Evolutionary conservation across 768 basidiomycete genomes (phyloP), one percentile per base, ranked within the genome.

Genomic region (Polyporus arcularius): DNA sequence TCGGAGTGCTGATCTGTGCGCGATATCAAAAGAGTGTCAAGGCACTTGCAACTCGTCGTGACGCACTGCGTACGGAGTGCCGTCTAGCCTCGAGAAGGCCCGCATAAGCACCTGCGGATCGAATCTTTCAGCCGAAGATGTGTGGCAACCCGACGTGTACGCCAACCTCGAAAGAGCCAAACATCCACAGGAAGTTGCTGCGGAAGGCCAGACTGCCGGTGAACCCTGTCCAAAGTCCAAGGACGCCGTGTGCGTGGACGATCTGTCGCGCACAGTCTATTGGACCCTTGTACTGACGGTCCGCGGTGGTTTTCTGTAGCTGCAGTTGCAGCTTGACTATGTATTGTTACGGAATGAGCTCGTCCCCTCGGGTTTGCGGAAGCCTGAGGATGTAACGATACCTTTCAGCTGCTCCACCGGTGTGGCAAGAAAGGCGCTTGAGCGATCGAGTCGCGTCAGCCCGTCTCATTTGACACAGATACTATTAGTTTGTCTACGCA

Each of bases 141-240:
- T 28, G 51, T n/a, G 15, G 15, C 5, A 12, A 12, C 7, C 11
- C 39, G 15, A 58, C 14, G 31, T 11, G 61, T 3, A 38, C 70
- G 42, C 42, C 21, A 26, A 83, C 85, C 79, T 89, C 87, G 63
- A 88, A 81, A 30, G 83, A 84, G 42, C 88, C 77, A 72, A 92
- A 93, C 85, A 92, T 87, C 82, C 85, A 89, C 61, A 88, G 83
- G 73, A 92, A 92, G 74, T 87, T 88, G 58, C 83, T 82, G 51
- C 92, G 76, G 71, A 88, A 91, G 5, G 85, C 80, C 31, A 92
- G 76, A 63, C 87, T 89, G 2, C 87, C 89, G 0, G 84, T 83
- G 62, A 93, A 81, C 55, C 90, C 92, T 66, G 84, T 84, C 86
- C 88, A 94, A 62, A 93, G 75, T 7, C 91, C 91, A 16, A 71